Conservation (phyloP, 768 basidiomycete genomes). For the Lenzites betulinus region DNA sequence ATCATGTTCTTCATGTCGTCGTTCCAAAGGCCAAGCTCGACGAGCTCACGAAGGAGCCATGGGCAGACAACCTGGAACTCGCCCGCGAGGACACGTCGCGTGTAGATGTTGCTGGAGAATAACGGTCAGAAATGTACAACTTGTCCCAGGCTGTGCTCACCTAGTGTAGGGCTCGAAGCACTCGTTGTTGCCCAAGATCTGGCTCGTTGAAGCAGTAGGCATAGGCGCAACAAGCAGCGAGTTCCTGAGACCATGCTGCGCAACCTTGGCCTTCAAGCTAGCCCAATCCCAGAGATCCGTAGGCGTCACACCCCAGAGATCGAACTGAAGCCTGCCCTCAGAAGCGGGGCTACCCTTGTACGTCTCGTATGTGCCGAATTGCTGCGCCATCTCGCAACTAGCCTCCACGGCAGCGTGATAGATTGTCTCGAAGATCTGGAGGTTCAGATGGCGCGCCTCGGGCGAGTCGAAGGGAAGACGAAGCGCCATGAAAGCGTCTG, state of each 20-base stretch:
- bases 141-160: conserved; percentile 39
- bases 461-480: conserved; percentile 94
- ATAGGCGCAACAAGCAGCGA: conserved; percentile 93
- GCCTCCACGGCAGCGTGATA: conserved; percentile 94
- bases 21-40: conserved; percentile 93
- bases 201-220: conserved; percentile 98
- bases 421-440: conserved; percentile 98
- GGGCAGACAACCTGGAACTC: conserved; percentile 99
- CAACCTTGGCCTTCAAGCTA: conserved; percentile 82
- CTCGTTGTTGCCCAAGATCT: conserved; percentile 97
- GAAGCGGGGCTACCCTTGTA: conserved; percentile 91
- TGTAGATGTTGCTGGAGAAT: conserved; percentile 86
- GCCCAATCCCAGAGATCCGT: conserved; percentile 94
- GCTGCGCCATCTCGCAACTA: conserved; percentile 81
- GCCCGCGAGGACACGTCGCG: conserved; percentile 97
- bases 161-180: conserved; percentile 99
- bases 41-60: conserved; percentile 97
- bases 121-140: background rate
- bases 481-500: conserved; percentile 97
- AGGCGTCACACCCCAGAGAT: conserved; percentile 92
- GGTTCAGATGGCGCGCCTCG: conserved; percentile 85
- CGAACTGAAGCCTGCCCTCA: conserved; percentile 87
- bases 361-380: conserved; percentile 83
- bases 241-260: conserved; percentile 80
- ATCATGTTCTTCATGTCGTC: conserved; percentile 99